Evolutionary conservation across 768 basidiomycete genomes (phyloP).

Genomic region (Psilocybe azurescens): DNA sequence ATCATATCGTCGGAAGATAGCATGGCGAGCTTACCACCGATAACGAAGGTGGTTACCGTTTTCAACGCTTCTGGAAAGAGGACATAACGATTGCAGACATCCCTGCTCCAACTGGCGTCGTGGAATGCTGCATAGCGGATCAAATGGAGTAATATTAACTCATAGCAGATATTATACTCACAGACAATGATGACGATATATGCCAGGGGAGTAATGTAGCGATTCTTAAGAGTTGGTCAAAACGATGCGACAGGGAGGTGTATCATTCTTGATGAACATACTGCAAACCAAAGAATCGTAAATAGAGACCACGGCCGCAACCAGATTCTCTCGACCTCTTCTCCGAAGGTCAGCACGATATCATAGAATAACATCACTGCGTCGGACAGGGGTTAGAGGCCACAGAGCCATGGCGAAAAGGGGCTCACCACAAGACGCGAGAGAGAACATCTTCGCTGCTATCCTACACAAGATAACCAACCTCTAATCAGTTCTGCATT

Average conservation of each 20-base stretch:
- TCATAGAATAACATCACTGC: constrained; percentile 44
- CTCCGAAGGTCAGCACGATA: constrained; percentile 37
- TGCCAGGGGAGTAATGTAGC: constrained; percentile 40
- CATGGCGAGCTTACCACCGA: constrained; percentile 31
- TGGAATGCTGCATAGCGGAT: constrained; percentile 32
- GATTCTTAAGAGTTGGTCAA: constrained; percentile 29
- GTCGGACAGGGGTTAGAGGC: not conserved
- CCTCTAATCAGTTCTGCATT: constrained; percentile 21
- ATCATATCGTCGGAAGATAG: not conserved
- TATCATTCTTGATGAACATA: not conserved
- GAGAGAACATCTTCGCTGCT: constrained; percentile 41
- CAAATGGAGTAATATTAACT: not conserved
- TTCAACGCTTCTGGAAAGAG: constrained; percentile 42
- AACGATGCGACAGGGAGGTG: not conserved
- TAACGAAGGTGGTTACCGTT: constrained; percentile 33
- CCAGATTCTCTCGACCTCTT: constrained; percentile 44
- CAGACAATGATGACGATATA: constrained; percentile 41
- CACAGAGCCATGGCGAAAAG: not conserved
- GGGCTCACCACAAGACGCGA: constrained; percentile 40
- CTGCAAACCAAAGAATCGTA: constrained; percentile 30
- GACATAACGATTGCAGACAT: constrained; percentile 37
- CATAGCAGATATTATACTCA: constrained; percentile 16
- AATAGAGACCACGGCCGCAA: constrained; percentile 31
- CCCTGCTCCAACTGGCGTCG: constrained; percentile 31
- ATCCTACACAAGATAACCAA: constrained; percentile 27